Conservation (phyloP, 176 grass and related monocot species). For the Eleusine indica region DNA sequence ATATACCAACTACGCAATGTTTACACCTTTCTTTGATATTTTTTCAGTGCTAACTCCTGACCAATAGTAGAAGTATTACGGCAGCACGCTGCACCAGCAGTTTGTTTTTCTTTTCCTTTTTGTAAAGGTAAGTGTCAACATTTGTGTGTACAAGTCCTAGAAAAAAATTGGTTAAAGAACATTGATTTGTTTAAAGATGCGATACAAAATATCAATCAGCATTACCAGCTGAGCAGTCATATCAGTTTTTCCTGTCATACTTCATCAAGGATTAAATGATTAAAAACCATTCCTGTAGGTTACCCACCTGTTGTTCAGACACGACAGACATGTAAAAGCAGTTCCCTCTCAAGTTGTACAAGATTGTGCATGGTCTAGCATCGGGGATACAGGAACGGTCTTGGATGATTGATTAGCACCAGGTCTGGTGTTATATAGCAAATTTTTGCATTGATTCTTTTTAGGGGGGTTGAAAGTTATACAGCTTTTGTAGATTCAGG, state of each 20-base stretch:
- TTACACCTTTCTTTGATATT: conserved; percentile 28
- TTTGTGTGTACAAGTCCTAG: background rate
- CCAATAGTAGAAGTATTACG: conserved; percentile 36
- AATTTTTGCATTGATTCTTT: conserved; percentile 45
- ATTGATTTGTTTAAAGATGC: no score
- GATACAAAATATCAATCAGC: no score
- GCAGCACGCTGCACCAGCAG: conserved; percentile 22
- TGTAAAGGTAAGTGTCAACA: conserved; percentile 36
- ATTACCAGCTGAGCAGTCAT: background rate
- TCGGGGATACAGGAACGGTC: no score
- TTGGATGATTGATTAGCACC: background rate
- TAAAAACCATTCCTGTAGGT: conserved; percentile 31
- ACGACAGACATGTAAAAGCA: conserved; percentile 31
- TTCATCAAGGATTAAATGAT: background rate
- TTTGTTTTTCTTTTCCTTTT: conserved; percentile 14
- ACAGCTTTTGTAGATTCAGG: conserved; percentile 34
- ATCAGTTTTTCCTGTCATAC: background rate
- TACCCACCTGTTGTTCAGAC: conserved; percentile 21
- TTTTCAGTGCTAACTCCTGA: conserved; percentile 53
- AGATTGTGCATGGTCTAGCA: conserved; percentile 25
- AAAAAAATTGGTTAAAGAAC: background rate
- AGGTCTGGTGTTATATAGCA: conserved; percentile 36
- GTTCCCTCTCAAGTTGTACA: conserved; percentile 28
- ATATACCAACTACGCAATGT: conserved; percentile 1
- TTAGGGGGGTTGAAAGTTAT: background rate